Percentiles rank a stretch among this genome's conserved stretches.
These are phyloP conservation scores for Aspergillus aculeatus DNA, from an alignment of 2,329 filamentous ascomycete species.

Conservation along the genomic window DNA sequence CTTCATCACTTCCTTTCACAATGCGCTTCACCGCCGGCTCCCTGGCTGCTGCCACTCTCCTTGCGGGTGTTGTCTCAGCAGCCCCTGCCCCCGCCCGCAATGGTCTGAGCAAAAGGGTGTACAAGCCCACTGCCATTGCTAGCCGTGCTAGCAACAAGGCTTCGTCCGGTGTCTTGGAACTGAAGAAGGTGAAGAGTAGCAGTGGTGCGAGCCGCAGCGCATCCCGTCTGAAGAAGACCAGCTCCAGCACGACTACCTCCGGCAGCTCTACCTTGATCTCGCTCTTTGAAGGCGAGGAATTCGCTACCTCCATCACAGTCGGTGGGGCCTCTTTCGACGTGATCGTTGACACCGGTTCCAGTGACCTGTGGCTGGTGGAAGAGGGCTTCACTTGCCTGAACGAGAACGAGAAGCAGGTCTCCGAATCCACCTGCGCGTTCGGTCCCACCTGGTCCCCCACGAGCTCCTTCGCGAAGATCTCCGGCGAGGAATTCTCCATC, in stretches of 20 bases:
- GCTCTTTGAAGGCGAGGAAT: slow-evolving; percentile 17
- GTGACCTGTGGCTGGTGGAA: slow-evolving; percentile 48
- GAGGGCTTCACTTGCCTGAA: slow-evolving; percentile 37
- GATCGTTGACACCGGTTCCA: slow-evolving; percentile 50
- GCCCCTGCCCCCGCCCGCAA: slow-evolving; percentile 2
- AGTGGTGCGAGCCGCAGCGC: slow-evolving; percentile 6
- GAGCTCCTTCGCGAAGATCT: slow-evolving; percentile 18
- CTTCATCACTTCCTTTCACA: neutral
- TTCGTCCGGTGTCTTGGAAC: neutral
- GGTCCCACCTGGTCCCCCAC: slow-evolving; percentile 17
- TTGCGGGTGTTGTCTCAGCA: neutral
- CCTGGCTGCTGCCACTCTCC: neutral
- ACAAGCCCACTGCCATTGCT: slow-evolving; percentile 9
- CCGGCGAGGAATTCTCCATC: slow-evolving; percentile 23
- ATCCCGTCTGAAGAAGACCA: slow-evolving; percentile 4
- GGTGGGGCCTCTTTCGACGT: slow-evolving; percentile 34
- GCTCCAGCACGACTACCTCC: neutral
- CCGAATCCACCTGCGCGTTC: slow-evolving; percentile 18
- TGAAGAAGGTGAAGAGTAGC: slow-evolving; percentile 10
- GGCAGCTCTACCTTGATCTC: slow-evolving; percentile 14
- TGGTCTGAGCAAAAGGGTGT: slow-evolving; percentile 9
- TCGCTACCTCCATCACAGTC: slow-evolving; percentile 21
- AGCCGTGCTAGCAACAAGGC: neutral
- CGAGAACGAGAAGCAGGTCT: neutral
- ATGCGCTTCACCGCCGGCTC: slow-evolving; percentile 1